Evolutionary conservation across 192 early-diverging fungal genomes (phyloP).

Genomic region (Linnemannia exigua): DNA sequence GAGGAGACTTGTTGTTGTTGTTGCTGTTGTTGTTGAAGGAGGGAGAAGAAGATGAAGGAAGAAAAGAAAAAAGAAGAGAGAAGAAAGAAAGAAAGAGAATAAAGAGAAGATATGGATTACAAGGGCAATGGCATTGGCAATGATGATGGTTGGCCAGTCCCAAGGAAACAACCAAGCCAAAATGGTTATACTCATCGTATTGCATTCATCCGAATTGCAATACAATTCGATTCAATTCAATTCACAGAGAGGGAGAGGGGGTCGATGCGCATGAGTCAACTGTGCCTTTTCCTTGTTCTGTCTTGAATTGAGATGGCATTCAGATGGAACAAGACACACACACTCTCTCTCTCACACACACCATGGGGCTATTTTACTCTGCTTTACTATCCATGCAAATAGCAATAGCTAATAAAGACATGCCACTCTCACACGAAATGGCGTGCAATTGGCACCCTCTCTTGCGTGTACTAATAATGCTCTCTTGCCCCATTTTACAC

Average conservation of each 20-base stretch:
- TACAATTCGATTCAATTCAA: neutral
- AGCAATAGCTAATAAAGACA: neutral
- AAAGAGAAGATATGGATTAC: neutral
- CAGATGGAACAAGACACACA: neutral
- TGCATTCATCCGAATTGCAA: too few species aligned
- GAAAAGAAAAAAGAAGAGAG: neutral
- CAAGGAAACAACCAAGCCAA: neutral
- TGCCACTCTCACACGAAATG: neutral
- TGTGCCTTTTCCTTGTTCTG: neutral
- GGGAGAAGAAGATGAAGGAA: neutral
- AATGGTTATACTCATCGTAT: too few species aligned
- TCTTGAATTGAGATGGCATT: neutral
- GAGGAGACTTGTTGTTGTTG: neutral
- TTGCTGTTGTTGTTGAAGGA: neutral
- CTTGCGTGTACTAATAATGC: neutral
- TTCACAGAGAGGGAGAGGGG: neutral
- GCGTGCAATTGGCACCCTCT: neutral
- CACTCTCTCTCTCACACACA: too few species aligned
- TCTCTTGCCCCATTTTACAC: neutral
- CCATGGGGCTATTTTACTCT: too few species aligned
- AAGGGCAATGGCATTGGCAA: neutral
- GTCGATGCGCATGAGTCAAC: constrained; percentile 12
- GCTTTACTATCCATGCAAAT: neutral
- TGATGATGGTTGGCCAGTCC: neutral
- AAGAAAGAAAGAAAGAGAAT: neutral